Evolutionary conservation across 2,329 filamentous ascomycete species (phyloP), one percentile per base, ranked within the genome.

Genomic region (Beauveria asiatica): DNA sequence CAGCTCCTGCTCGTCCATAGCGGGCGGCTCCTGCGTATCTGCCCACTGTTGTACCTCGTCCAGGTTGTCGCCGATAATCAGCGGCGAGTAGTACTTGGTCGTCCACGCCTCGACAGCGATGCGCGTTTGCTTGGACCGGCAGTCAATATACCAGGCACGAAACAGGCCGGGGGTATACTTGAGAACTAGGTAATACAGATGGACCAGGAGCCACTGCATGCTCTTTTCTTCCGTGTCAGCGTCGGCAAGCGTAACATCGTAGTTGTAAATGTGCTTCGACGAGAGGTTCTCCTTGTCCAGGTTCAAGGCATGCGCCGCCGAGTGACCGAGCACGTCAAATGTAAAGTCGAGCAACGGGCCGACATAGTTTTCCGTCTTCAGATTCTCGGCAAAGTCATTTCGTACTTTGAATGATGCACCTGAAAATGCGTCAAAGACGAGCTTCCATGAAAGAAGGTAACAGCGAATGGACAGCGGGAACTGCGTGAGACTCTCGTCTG

Each of bases 401-500:
- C 91, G 89, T 17, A 97, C 85, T 67, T 91, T 90, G 71, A 89
- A 87, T 0, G 92, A 90, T 13, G 92, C 85, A 21, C 85, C 84
- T 19, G 80, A 78, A 69, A 93, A 95, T 49, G 93, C 87, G 66
- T 96, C 91, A 69, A 96, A 97, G 0, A 97, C 81, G 1, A 97
- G 79, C 64, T 90, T 84, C 94, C 94, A 99, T 11, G 90, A 89
- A 30, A 96, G 78, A 3, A 99, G 79, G 68, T 97, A 99, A 10
- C 87, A 85, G 57, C 91, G 84, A 52, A 96, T 78, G 0, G 82
- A 70, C 0, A 84, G 76, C 11, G 91, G 91, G 66, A 92, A 88
- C 17, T 83, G 78, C 5, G 85, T 80, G 23, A 92, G 84, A 41
- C 81, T 77, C 9, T 87, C 82, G 51, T 89, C 84, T 0, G 82